Base-by-base conservation (phyloP, 108 stramenopile genomes). In the Nitzschia sp. region DNA sequence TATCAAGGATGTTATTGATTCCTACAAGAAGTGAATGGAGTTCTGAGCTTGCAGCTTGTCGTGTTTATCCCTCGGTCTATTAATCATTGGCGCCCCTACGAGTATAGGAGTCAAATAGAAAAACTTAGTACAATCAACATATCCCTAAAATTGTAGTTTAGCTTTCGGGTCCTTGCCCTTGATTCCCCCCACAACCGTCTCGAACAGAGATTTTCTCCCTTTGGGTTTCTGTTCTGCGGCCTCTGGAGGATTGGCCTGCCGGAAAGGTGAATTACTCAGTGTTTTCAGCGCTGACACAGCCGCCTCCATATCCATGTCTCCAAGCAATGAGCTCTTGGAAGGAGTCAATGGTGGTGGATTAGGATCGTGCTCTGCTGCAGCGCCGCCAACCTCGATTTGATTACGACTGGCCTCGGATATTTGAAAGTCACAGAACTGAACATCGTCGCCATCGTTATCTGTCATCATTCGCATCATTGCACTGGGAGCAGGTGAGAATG, bases 1-100 rank as follows among this genome's bases (percentile, higher is more conserved):
- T 5, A 85, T 92, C 67, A 85, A 80, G 0, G 65, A 64, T 15
- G 86, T 83, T 34, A 85, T 91, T 56, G 73, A 83, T 67, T 40
- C 70, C 39, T 73, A 57, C 65, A 58, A 58, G 57, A 34, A 34
- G 29, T 34, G 29, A 34, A 34, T 5, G 5, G 29, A n/a, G n/a
- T n/a, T n/a, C 29, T 34, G 29, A 34, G 5, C 29, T 3, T 34
- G 29, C 29, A 34, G 29, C 29, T 3, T 5, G 29, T 34, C 29
- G 5, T 34, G 29, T 34, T 34, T 3, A 5, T 34, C 29, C 29
- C 29, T 34, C 29, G 29, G n/a, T 34, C 29, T 34, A 34, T 34
- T 34, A 34, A 34, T 5, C 29, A 3, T 34, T 34, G 5, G 29
- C 29, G 5, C 3, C 29, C 29, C 3, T 34, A 5, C 5, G 29